Evolutionary conservation across 371 early-diverging fungal genomes (phyloP).

Genomic region (Apophysomyces sp.): DNA sequence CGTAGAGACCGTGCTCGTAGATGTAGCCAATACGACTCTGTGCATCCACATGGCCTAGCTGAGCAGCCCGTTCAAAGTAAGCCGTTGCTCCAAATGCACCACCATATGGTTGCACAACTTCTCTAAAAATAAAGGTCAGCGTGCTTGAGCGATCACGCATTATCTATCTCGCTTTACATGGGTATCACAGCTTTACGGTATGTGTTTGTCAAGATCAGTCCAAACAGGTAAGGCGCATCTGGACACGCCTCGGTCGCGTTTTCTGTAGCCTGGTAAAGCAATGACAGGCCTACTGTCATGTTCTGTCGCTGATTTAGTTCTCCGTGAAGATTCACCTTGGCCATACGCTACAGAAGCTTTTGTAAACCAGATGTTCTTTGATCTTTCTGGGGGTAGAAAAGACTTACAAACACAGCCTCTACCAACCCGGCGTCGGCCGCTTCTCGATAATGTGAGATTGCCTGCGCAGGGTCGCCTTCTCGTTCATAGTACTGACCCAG

Average conservation of each 20-base stretch:
- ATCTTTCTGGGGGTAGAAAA: background rate
- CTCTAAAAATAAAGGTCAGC: background rate
- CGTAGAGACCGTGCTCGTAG: conserved; percentile 24
- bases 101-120: conserved; percentile 7
- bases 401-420: conserved; percentile 63
- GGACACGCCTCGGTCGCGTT: conserved; percentile 27
- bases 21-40: conserved; percentile 20
- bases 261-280: conserved; percentile 32
- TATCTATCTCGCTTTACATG: conserved; percentile 20
- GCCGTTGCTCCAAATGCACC: conserved; percentile 10
- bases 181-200: conserved; percentile 35
- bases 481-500: conserved; percentile 44
- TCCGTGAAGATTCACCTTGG: conserved; percentile 36
- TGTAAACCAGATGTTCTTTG: background rate
- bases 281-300: conserved; percentile 24
- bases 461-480: conserved; percentile 51
- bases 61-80: conserved; percentile 23
- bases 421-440: conserved; percentile 70
- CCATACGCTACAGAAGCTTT: conserved; percentile 27
- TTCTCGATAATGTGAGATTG: conserved; percentile 69
- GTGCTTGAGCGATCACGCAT: background rate
- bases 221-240: conserved; percentile 41
- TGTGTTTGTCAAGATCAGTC: conserved; percentile 27
- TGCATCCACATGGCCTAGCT: conserved; percentile 17
- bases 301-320: conserved; percentile 41